These are phyloP conservation scores for Rosa persica DNA, from an alignment of 306 rosid species.

Conservation along the genomic window DNA sequence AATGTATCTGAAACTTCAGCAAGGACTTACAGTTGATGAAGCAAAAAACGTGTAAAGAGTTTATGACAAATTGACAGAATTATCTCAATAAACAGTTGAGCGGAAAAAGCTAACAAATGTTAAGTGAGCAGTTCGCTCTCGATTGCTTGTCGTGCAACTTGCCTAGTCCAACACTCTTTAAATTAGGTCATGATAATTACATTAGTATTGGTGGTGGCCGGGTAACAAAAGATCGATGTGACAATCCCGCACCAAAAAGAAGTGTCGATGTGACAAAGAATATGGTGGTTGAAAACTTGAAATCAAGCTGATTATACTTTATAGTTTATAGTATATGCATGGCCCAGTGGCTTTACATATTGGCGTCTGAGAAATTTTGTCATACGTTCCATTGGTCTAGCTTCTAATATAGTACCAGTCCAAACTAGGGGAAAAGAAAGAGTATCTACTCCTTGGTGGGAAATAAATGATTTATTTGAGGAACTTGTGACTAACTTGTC, in stretches of 20 bases:
- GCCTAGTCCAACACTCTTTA: neutral
- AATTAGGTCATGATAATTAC: neutral
- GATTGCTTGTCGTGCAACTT: neutral
- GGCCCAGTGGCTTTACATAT: neutral
- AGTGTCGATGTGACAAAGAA: neutral
- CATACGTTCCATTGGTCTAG: neutral
- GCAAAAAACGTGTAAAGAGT: neutral
- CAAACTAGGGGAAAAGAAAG: neutral
- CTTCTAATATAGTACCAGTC: no score
- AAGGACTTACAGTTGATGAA: neutral
- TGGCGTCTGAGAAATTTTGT: neutral
- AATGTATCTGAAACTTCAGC: neutral
- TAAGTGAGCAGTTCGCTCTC: neutral
- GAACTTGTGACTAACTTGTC: neutral
- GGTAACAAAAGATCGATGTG: slow-evolving; percentile 7
- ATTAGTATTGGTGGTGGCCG: neutral
- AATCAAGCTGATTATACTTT: neutral
- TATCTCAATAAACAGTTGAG: neutral
- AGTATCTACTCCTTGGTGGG: neutral
- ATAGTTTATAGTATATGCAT: neutral
- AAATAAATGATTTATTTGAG: neutral
- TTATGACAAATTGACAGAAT: neutral
- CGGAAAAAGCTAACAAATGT: neutral
- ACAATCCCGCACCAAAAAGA: slow-evolving; percentile 8
- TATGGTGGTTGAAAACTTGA: neutral